phyloP scores from a whole-genome alignment of 257 asterid species.

The Ballota nigra region DNA sequence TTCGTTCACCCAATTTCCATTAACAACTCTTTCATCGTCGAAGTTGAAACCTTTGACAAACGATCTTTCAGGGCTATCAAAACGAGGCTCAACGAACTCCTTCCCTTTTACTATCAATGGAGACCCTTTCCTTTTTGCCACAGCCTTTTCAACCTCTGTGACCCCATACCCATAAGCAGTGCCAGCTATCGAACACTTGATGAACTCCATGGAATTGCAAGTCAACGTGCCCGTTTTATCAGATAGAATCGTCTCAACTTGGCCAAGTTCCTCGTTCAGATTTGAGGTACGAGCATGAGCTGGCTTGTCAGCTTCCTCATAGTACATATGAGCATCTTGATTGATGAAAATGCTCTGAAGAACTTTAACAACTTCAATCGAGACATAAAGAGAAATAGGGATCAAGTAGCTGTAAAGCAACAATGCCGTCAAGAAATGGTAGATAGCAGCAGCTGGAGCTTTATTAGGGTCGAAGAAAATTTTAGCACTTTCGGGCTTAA shows the following conservation, averaged over 20 bases:
- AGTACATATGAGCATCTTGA: slow-evolving; percentile 71
- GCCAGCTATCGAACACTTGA: slow-evolving; percentile 88
- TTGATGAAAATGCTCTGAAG: slow-evolving; percentile 88
- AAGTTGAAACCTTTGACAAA: slow-evolving; percentile 80
- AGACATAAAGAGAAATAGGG: slow-evolving; percentile 85
- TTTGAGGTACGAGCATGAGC: slow-evolving; percentile 92
- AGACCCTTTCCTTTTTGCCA: slow-evolving; percentile 79
- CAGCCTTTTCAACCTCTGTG: slow-evolving; percentile 85
- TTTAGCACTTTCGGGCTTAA: slow-evolving; percentile 44
- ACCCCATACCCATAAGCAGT: slow-evolving; percentile 76
- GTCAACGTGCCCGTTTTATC: slow-evolving; percentile 95
- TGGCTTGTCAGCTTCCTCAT: slow-evolving; percentile 87
- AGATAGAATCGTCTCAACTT: slow-evolving; percentile 83
- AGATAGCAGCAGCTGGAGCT: slow-evolving; percentile 70
- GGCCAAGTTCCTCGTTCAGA: slow-evolving; percentile 89
- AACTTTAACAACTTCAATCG: slow-evolving; percentile 84
- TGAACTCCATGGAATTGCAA: slow-evolving; percentile 92
- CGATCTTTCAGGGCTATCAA: slow-evolving; percentile 31
- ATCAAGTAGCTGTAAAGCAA: slow-evolving; percentile 76
- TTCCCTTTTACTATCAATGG: slow-evolving; percentile 45
- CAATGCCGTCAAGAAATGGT: slow-evolving; percentile 73
- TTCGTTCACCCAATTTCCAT: slow-evolving; percentile 73
- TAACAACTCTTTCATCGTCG: slow-evolving; percentile 63
- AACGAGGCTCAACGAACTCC: slow-evolving; percentile 22
- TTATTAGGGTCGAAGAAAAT: slow-evolving; percentile 67